phyloP scores from a whole-genome alignment of 371 early-diverging fungal genomes.

The Apophysomyces variabilis region DNA sequence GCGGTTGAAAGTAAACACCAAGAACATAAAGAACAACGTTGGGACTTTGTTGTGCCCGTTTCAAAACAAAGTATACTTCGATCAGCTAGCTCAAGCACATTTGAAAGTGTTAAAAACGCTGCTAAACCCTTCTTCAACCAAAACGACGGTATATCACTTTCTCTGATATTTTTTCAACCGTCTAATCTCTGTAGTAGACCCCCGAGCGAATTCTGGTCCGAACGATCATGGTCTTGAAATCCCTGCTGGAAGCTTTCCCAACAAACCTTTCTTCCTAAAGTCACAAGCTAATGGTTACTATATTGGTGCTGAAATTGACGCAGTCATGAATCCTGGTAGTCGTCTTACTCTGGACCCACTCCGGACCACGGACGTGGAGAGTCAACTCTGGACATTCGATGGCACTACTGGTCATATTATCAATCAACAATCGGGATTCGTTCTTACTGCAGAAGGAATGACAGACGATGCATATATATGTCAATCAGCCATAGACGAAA shows the following conservation, averaged over 20 bases:
- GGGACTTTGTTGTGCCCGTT: constrained; percentile 50
- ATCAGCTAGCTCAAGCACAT: constrained; percentile 21
- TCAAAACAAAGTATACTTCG: constrained; percentile 22
- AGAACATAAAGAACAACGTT: constrained; percentile 50
- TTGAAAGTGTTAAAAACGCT: constrained; percentile 22
- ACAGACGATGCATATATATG: constrained; percentile 50
- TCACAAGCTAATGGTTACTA: constrained; percentile 38
- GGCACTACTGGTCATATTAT: constrained; percentile 38
- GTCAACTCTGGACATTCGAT: constrained; percentile 60
- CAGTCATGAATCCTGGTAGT: constrained; percentile 26
- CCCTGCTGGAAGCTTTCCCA: constrained; percentile 45
- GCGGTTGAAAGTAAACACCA: constrained; percentile 40
- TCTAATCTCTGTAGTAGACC: neutral
- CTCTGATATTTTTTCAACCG: neutral
- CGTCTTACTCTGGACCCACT: constrained; percentile 37
- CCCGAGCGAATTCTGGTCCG: neutral
- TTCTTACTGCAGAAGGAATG: constrained; percentile 50
- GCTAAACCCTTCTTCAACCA: constrained; percentile 14
- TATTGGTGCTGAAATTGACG: constrained; percentile 36
- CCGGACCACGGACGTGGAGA: constrained; percentile 40
- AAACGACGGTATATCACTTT: neutral
- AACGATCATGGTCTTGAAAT: constrained; percentile 13
- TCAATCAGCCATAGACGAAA: constrained; percentile 29
- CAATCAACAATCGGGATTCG: constrained; percentile 58
- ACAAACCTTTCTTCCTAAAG: constrained; percentile 47